Evolutionary conservation across 495 filamentous ascomycete species (phyloP), one percentile per base, ranked within the genome.

Genomic region (Penicillium cosmopolitanum): DNA sequence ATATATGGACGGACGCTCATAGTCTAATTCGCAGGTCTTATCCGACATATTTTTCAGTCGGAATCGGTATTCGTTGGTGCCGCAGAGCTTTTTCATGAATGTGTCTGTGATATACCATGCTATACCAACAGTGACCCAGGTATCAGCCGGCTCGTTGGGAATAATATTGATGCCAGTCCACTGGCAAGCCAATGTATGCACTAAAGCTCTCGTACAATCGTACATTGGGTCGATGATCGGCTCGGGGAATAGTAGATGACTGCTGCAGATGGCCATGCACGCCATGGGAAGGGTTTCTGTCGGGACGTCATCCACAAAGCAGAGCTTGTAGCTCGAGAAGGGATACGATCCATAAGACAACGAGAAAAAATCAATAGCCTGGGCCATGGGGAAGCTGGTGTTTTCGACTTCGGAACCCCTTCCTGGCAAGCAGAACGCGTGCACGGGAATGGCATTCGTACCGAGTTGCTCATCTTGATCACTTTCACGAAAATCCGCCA

Each of bases 91-190:
- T 63, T 85, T 90, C 86, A 98, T 89, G 73, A 94, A 98, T 2
- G 89, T 82, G 60, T 95, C 93, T 8, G 96, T 91, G 77, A 98
- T 94, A 74, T 90, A 97, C 81, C 90, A 93, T 19, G 93, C 88
- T 51, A 96, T 88, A 4, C 95, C 96, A 61, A 94, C 84, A 10
- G 93, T 88, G n/a, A 93, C 84, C 95, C 95, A 99, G 13, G 81
- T 87, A 69, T 99, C 95, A n/a, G 75, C 78, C 40, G 87, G 84
- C 34, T 88, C 82, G 63, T 90, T 87, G 2, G 95, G 88, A 47
- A 95, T 86, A 46, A 99, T 87, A 59, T 90, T 89, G 58, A 98
- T 86, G 6, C 95, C 95, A 58, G 92, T 87, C 89, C 94, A 99
- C 68, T 99, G 95, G 58, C 83, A 88, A n/a, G 96, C 91, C 25